Percentiles rank a stretch among this genome's conserved stretches.
These are phyloP conservation scores for Conringia planisiliqua DNA, from an alignment of 345 rosid genomes.

Conservation along the genomic window DNA sequence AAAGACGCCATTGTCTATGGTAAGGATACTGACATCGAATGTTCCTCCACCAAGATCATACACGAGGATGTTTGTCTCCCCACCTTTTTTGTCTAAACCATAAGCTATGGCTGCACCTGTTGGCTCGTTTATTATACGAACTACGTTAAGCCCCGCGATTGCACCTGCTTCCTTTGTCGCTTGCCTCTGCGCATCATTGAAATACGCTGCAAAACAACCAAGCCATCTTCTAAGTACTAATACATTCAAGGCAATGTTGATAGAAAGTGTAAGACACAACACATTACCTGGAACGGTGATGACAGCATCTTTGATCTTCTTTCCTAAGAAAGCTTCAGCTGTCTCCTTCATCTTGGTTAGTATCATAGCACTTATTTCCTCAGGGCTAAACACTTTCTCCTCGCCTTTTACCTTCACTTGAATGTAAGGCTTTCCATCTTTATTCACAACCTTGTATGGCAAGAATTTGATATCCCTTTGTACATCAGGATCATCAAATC, in stretches of 20 bases:
- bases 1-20: conserved; percentile 50
- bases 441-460: conserved; percentile 51
- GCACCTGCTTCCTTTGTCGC: conserved; percentile 55
- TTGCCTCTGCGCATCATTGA: conserved; percentile 51
- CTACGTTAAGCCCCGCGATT: conserved; percentile 48
- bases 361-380: conserved; percentile 61
- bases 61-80: conserved; percentile 43
- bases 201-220: conserved; percentile 34
- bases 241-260: background rate
- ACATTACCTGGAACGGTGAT: conserved; percentile 49
- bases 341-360: conserved; percentile 58
- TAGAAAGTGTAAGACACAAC: background rate
- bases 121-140: conserved; percentile 56
- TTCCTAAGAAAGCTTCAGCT: conserved; percentile 56
- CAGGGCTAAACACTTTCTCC: conserved; percentile 55
- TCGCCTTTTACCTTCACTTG: conserved; percentile 45
- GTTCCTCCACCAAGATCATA: conserved; percentile 62
- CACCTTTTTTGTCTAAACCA: conserved; percentile 48
- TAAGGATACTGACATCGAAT: conserved; percentile 49
- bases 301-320: conserved; percentile 51
- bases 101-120: conserved; percentile 61
- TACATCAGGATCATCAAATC: conserved; percentile 43
- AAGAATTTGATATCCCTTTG: conserved; percentile 54
- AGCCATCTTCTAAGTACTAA: background rate
- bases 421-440: conserved; percentile 36